phyloP scores from a whole-genome alignment of 495 filamentous ascomycete genomes.

The Penicillium robsamsonii region DNA sequence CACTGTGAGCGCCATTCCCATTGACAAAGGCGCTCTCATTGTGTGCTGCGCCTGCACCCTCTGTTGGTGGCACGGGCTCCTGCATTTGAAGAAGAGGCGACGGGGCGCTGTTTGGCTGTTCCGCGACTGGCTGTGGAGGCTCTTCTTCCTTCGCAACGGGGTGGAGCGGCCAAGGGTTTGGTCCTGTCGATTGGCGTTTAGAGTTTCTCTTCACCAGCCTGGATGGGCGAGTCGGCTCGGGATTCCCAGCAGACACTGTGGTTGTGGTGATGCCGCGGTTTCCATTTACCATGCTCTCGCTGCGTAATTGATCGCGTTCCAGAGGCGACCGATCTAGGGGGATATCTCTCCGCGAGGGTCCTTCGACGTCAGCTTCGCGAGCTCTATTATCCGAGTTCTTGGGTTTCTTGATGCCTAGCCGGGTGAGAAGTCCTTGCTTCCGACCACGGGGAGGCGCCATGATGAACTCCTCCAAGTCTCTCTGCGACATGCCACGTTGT shows the following conservation, averaged over 20 bases:
- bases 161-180: constrained; percentile 35
- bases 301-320: constrained; percentile 28
- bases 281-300: constrained; percentile 20
- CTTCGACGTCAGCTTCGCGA: constrained; percentile 30
- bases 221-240: constrained; percentile 18
- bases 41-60: neutral
- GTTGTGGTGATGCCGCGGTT: constrained; percentile 19
- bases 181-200: constrained; percentile 20
- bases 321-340: constrained; percentile 37
- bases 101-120: constrained; percentile 15
- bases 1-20: constrained; percentile 8
- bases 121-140: constrained; percentile 15
- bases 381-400: constrained; percentile 38
- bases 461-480: constrained; percentile 41
- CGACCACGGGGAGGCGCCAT: constrained; percentile 35
- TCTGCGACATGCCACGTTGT: constrained; percentile 42
- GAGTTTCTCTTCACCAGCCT: constrained; percentile 33
- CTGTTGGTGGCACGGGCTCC: constrained; percentile 11
- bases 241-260: constrained; percentile 18
- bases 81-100: constrained; percentile 15
- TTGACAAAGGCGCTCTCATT: constrained; percentile 14
- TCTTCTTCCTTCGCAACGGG: constrained; percentile 12
- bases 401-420: constrained; percentile 40
- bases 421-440: constrained; percentile 40
- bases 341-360: constrained; percentile 31